phyloP scores from a whole-genome alignment of 441 rosid genomes.

The Jatropha multifida region DNA sequence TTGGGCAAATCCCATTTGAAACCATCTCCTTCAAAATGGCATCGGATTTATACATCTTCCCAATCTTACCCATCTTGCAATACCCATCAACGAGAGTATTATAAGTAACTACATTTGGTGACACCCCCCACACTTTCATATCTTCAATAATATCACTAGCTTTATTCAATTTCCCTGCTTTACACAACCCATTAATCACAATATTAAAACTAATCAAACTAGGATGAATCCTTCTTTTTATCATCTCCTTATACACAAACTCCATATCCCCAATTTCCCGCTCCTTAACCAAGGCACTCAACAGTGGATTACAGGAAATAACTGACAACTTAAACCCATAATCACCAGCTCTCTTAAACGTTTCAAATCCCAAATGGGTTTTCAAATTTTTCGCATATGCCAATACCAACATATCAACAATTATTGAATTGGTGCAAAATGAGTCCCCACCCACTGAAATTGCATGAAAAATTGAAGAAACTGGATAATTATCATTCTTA shows the following conservation, averaged over 20 bases:
- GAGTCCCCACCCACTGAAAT: conserved; percentile 50
- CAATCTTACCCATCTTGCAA: conserved; percentile 59
- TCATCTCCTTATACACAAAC: conserved; percentile 61
- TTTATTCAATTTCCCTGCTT: conserved; percentile 65
- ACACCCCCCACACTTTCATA: conserved; percentile 55
- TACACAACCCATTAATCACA: conserved; percentile 62
- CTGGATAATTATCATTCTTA: conserved; percentile 35
- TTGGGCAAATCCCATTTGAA: conserved; percentile 42
- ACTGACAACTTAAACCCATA: conserved; percentile 62
- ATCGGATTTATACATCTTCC: conserved; percentile 81
- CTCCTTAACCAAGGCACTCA: conserved; percentile 58
- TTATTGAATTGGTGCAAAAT: conserved; percentile 49
- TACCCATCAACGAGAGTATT: conserved; percentile 69
- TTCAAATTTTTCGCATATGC: conserved; percentile 53
- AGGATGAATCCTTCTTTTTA: conserved; percentile 54
- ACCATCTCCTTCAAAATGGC: conserved; percentile 67
- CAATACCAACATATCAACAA: conserved; percentile 65
- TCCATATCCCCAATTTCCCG: conserved; percentile 48
- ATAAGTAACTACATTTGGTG: conserved; percentile 57
- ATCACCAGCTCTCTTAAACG: conserved; percentile 72
- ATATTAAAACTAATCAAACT: conserved; percentile 53
- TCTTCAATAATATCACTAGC: conserved; percentile 71
- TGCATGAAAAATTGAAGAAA: conserved; percentile 58
- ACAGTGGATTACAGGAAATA: conserved; percentile 66
- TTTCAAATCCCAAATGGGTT: conserved; percentile 49